Base-by-base conservation (phyloP, 2,329 filamentous ascomycete species). In the Fusarium austroafricanum region DNA sequence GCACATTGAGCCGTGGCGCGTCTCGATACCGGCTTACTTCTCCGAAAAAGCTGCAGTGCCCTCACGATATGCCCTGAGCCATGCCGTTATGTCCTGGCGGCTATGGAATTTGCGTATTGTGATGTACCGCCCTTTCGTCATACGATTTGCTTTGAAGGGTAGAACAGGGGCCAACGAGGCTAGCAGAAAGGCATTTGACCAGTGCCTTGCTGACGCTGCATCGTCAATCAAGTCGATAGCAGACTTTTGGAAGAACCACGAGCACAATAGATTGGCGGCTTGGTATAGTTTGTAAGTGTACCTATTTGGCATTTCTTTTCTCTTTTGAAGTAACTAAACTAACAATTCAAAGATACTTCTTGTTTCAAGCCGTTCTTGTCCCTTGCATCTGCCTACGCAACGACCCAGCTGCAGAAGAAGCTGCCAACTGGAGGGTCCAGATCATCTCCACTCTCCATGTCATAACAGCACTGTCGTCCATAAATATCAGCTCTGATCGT, bases 291-390 rank as follows among this genome's bases (percentile, higher is more conserved):
- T 79, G 75, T 79, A 70, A 1, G 21, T 6, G 9, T n/a, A 7
- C 6, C 33, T 15, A n/a, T 33, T 15, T 3, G 2, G n/a, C 12
- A 5, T 33, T 8, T 6, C 14, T 12, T 14, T 15, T 15, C 14
- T 7, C 17, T 10, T 33, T 7, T 7, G 14, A 11, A 33, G 3
- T 15, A 8, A 7, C 14, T 23, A 4, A 6, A 33, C 31, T 33
- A 15, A 33, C 14, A 15, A 10, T 8, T 17, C 3, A n/a, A n/a
- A 79, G 82, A 38, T 84, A 83, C 65, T 84, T 84, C 57, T 75
- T 84, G 7, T 85, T 85, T 54, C 83, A 84, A 56, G 82, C 83
- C 1, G 80, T 79, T 4, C 72, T 85, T 17, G 84, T 85, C 11
- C 83, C 82, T 2, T 81, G 79, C 44, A 80, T 84, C 12, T 84